Evolutionary conservation across 768 basidiomycete genomes (phyloP).

Genomic region (Ramaria sp.): DNA sequence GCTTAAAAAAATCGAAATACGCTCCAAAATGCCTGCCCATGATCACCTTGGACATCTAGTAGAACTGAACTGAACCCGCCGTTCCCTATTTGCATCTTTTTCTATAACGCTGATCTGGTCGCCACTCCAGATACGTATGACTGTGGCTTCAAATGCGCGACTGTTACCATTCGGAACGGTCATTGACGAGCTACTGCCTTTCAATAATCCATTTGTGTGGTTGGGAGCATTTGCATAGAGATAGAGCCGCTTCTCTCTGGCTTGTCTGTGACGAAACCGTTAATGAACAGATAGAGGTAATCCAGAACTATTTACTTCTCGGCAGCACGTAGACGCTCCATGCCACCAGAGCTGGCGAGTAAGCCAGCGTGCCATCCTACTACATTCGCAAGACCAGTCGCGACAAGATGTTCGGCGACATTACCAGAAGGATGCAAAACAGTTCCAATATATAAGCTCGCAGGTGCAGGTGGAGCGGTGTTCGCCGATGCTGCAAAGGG

Average conservation of each 20-base stretch:
- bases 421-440: slow-evolving; percentile 90
- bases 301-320: slow-evolving; percentile 36
- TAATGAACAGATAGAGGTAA: not conserved
- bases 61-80: slow-evolving; percentile 78
- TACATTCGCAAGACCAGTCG: slow-evolving; percentile 77
- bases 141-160: slow-evolving; percentile 67
- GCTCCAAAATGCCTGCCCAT: slow-evolving; percentile 13
- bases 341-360: slow-evolving; percentile 70
- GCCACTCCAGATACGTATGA: slow-evolving; percentile 83
- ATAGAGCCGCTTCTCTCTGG: slow-evolving; percentile 62
- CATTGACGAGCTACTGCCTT: slow-evolving; percentile 32
- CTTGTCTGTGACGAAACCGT: slow-evolving; percentile 20
- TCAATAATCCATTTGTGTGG: slow-evolving; percentile 26
- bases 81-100: slow-evolving; percentile 64
- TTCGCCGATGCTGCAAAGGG: slow-evolving; percentile 51
- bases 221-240: slow-evolving; percentile 53
- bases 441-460: slow-evolving; percentile 83
- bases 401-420: slow-evolving; percentile 82
- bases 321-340: slow-evolving; percentile 79
- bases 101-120: slow-evolving; percentile 81
- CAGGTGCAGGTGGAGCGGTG: slow-evolving; percentile 43
- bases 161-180: slow-evolving; percentile 27
- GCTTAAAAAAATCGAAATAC: slow-evolving; percentile 7
- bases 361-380: slow-evolving; percentile 98
- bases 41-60: slow-evolving; percentile 70